These are phyloP conservation scores for Leptomonas seymouri DNA, from an alignment of 208 protist species.

Conservation along the genomic window DNA sequence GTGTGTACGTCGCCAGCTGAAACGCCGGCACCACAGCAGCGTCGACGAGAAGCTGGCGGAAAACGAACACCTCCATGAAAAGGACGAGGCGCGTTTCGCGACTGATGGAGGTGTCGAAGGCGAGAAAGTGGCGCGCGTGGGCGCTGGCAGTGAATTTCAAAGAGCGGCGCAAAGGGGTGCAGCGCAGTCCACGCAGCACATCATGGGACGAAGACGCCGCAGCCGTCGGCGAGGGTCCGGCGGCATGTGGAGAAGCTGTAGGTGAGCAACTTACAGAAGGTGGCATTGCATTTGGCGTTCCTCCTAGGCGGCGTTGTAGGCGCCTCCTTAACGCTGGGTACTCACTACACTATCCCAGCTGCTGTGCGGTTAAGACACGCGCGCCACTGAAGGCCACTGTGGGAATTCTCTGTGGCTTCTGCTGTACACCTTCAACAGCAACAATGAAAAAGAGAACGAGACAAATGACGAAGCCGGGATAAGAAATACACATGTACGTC, in stretches of 20 bases:
- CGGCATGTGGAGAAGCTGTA: background rate
- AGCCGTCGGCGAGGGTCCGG: background rate
- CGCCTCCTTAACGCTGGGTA: too few relatives aligned
- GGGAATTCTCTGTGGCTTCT: too few relatives aligned
- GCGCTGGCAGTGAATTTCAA: slow-evolving; percentile 67
- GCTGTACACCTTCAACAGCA: too few relatives aligned
- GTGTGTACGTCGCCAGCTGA: slow-evolving; percentile 47
- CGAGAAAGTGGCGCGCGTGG: slow-evolving; percentile 71
- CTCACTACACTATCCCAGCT: too few relatives aligned
- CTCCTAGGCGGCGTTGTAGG: too few relatives aligned
- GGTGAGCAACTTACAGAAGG: background rate
- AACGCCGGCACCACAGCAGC: slow-evolving; percentile 42
- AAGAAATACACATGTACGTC: too few relatives aligned
- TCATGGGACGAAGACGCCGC: background rate
- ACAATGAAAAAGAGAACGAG: too few relatives aligned
- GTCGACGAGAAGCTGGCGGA: slow-evolving; percentile 49
- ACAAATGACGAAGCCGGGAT: too few relatives aligned
- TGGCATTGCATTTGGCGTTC: too few relatives aligned
- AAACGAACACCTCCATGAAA: slow-evolving; percentile 70
- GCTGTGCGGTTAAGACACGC: too few relatives aligned
- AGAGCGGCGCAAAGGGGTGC: slow-evolving; percentile 64
- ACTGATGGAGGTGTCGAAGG: slow-evolving; percentile 75
- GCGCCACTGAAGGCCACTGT: too few relatives aligned
- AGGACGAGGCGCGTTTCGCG: slow-evolving; percentile 70
- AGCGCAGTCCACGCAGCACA: slow-evolving; percentile 37